Evolutionary conservation across 2,329 filamentous ascomycete genomes (phyloP).

Genomic region (Epichloe amarillans): DNA sequence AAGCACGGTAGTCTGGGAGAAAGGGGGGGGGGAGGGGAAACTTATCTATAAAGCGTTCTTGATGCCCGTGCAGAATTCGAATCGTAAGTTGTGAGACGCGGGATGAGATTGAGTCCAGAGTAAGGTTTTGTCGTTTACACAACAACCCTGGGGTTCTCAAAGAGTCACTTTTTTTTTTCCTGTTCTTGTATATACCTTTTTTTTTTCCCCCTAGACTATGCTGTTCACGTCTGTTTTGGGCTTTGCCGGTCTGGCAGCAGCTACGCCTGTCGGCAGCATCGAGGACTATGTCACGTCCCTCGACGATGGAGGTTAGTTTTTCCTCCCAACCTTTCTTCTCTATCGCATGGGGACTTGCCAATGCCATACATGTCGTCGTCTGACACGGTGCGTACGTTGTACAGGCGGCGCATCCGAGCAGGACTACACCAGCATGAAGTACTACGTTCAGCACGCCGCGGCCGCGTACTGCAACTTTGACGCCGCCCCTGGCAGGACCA

Average conservation of each 20-base stretch:
- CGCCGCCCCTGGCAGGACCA: constrained; percentile 20
- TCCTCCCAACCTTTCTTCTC: neutral
- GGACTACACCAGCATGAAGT: constrained; percentile 27
- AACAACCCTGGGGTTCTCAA: neutral
- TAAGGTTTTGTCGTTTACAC: neutral
- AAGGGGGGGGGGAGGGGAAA: too few species aligned
- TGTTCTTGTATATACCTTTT: neutral
- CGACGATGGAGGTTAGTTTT: constrained; percentile 20
- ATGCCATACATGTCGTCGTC: neutral
- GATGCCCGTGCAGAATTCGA: neutral
- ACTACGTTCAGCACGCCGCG: constrained; percentile 37
- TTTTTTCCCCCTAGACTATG: constrained; percentile 12
- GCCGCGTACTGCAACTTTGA: constrained; percentile 41
- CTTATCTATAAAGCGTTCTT: neutral
- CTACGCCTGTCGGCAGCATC: constrained; percentile 12
- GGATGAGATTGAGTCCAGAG: too few species aligned
- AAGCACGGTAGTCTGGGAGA: neutral
- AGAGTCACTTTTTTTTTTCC: too few species aligned
- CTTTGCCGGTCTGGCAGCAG: constrained; percentile 13
- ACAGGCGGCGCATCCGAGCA: constrained; percentile 13
- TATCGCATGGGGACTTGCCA: neutral
- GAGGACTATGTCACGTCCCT: constrained; percentile 15
- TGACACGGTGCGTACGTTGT: neutral
- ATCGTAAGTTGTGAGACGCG: too few species aligned
- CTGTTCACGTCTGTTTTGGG: constrained; percentile 14